Evolutionary conservation across 2,329 filamentous ascomycete genomes (phyloP).

Genomic region (Leptographium procerum): DNA sequence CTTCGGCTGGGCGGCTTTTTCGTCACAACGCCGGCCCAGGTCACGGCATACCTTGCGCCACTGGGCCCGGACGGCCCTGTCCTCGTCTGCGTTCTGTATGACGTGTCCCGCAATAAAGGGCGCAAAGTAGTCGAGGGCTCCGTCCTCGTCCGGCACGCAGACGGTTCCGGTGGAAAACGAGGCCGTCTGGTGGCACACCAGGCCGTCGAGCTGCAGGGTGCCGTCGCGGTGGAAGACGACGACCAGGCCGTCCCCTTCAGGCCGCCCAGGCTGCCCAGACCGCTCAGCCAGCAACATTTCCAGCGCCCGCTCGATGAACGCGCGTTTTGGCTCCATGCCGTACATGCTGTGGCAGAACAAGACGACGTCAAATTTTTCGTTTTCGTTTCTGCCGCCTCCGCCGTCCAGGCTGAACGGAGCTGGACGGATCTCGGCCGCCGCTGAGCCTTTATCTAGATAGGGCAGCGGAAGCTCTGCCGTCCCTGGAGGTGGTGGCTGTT

Average conservation of each 20-base stretch:
- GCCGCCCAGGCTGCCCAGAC: too few species aligned
- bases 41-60: constrained; percentile 43
- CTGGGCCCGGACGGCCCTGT: constrained; percentile 21
- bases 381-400: constrained; percentile 6
- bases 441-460: constrained; percentile 9
- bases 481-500: constrained; percentile 8
- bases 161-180: constrained; percentile 34
- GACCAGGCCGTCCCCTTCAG: constrained; percentile 22
- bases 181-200: constrained; percentile 35
- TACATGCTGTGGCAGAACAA: constrained; percentile 57
- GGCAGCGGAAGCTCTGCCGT: constrained; percentile 23
- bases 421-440: not conserved
- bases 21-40: constrained; percentile 27
- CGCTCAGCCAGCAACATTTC: constrained; percentile 37
- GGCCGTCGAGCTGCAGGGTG: constrained; percentile 29
- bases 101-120: not conserved
- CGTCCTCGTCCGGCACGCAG: constrained; percentile 31
- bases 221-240: constrained; percentile 44
- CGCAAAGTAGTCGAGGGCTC: constrained; percentile 18
- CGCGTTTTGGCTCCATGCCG: constrained; percentile 39
- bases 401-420: constrained; percentile 23
- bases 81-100: not conserved
- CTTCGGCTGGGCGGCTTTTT: constrained; percentile 14
- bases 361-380: constrained; percentile 38
- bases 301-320: constrained; percentile 34